Percentiles rank a stretch among this genome's conserved stretches.
Conservation (phyloP, 78 protist genomes). For the Emiliania huxleyi region DNA sequence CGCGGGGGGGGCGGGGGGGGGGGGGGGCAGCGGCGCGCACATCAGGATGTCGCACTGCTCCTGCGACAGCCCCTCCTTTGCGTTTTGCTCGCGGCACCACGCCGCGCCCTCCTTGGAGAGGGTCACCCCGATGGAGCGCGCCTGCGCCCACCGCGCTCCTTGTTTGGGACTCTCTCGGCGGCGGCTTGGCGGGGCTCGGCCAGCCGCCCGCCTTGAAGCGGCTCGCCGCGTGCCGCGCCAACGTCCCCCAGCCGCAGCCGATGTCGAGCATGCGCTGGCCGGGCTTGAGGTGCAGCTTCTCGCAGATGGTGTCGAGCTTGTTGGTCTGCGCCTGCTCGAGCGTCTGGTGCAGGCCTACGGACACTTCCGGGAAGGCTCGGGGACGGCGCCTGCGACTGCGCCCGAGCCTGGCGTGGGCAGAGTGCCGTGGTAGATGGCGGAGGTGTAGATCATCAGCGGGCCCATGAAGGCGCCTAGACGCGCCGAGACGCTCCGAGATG, state of each 20-base stretch:
- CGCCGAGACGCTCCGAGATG: no score
- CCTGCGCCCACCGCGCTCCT: background rate
- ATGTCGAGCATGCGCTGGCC: constrained; percentile 55
- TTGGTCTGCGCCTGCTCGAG: constrained; percentile 61
- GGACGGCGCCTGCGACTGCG: no score
- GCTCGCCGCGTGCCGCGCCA: constrained; percentile 51
- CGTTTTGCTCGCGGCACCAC: constrained; percentile 40
- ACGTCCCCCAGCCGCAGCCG: constrained; percentile 72
- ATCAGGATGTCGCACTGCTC: constrained; percentile 24
- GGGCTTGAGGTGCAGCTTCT: constrained; percentile 43
- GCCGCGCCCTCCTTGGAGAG: constrained; percentile 35
- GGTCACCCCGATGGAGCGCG: constrained; percentile 48
- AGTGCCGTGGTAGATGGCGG: constrained; percentile 39
- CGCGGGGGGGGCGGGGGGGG: no score
- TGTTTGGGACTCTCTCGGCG: no score
- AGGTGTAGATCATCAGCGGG: constrained; percentile 53
- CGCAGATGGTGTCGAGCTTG: constrained; percentile 52
- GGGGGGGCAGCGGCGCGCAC: no score
- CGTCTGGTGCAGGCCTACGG: background rate
- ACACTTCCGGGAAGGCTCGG: no score
- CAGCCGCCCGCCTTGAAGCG: constrained; percentile 40
- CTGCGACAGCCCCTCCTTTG: background rate
- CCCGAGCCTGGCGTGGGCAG: no score
- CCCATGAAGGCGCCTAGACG: constrained; percentile 61
- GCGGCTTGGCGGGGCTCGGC: no score